A percentile compares a stretch with the other conserved stretches of the same genome.
phyloP scores from a whole-genome alignment of 2,329 filamentous ascomycete genomes.

The Fusarium sp. region DNA sequence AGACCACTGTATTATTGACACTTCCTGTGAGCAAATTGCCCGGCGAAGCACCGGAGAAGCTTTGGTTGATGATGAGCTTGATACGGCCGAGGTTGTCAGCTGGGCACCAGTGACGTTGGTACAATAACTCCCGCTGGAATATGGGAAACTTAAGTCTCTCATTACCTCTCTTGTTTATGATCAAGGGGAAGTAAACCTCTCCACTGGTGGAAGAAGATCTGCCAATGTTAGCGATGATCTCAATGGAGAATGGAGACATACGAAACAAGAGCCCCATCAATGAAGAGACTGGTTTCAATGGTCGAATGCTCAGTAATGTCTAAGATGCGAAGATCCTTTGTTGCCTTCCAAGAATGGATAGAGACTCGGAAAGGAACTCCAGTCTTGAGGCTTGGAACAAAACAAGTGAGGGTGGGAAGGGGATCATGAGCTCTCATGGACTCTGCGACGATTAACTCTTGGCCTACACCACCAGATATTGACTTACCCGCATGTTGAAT shows the following conservation, averaged over 20 bases:
- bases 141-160: conserved; percentile 76
- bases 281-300: conserved; percentile 75
- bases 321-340: conserved; percentile 45
- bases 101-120: conserved; percentile 78
- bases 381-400: conserved; percentile 72
- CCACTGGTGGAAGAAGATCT: conserved; percentile 69
- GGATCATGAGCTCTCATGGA: conserved; percentile 60
- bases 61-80: conserved; percentile 81
- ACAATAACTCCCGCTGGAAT: conserved; percentile 77
- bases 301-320: conserved; percentile 64
- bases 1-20: conserved; percentile 78
- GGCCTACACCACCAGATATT: background rate
- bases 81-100: conserved; percentile 79
- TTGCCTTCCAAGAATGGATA: conserved; percentile 78
- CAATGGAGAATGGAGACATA: conserved; percentile 50
- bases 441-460: conserved; percentile 53
- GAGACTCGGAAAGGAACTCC: conserved; percentile 77
- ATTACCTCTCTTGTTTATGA: conserved; percentile 67
- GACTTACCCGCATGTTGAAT: conserved; percentile 63
- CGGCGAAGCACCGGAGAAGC: conserved; percentile 68
- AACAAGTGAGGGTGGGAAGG: conserved; percentile 77
- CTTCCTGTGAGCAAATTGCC: conserved; percentile 68
- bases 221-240: background rate
- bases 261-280: conserved; percentile 76
- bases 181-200: conserved; percentile 63